Conservation (phyloP, 2,329 filamentous ascomycete genomes). For the Penicillium sp. region DNA sequence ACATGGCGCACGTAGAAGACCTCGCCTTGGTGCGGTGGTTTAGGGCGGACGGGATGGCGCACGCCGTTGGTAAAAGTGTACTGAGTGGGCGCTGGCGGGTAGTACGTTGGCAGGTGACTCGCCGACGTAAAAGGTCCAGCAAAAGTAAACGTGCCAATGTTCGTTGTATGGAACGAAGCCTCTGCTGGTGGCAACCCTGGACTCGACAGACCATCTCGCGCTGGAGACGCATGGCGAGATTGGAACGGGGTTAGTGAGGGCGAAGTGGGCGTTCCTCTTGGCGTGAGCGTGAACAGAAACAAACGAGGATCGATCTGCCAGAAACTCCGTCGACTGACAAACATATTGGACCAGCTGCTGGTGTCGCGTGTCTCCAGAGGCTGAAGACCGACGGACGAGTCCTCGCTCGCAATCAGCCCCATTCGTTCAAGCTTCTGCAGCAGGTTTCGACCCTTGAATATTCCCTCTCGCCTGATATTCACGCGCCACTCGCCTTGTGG, state of each 20-base stretch:
- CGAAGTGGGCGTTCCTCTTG: slow-evolving; percentile 53
- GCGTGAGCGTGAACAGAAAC: slow-evolving; percentile 83
- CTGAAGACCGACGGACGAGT: slow-evolving; percentile 71
- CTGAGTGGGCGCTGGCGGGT: slow-evolving; percentile 78
- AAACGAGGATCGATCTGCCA: slow-evolving; percentile 89
- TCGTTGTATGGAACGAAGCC: slow-evolving; percentile 39
- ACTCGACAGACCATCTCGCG: slow-evolving; percentile 31
- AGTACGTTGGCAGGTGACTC: slow-evolving; percentile 88
- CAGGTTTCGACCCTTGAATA: slow-evolving; percentile 78
- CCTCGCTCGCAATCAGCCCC: slow-evolving; percentile 76
- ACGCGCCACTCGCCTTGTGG: slow-evolving; percentile 87
- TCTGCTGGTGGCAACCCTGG: slow-evolving; percentile 20
- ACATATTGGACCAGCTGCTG: slow-evolving; percentile 76
- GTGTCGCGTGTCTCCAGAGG: slow-evolving; percentile 60
- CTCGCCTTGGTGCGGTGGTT: slow-evolving; percentile 86
- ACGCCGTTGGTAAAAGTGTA: slow-evolving; percentile 77
- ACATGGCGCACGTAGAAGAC: slow-evolving; percentile 88
- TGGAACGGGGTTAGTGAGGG: slow-evolving; percentile 53
- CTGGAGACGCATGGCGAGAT: slow-evolving; percentile 55
- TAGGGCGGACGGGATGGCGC: slow-evolving; percentile 83
- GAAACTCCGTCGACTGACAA: slow-evolving; percentile 76
- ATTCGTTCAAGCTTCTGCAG: slow-evolving; percentile 91
- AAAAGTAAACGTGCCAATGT: slow-evolving; percentile 31
- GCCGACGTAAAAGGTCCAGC: slow-evolving; percentile 75
- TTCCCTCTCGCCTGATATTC: slow-evolving; percentile 81